Conservation (phyloP, 2,329 filamentous ascomycete species). For the Rasamsonia emersonii region DNA sequence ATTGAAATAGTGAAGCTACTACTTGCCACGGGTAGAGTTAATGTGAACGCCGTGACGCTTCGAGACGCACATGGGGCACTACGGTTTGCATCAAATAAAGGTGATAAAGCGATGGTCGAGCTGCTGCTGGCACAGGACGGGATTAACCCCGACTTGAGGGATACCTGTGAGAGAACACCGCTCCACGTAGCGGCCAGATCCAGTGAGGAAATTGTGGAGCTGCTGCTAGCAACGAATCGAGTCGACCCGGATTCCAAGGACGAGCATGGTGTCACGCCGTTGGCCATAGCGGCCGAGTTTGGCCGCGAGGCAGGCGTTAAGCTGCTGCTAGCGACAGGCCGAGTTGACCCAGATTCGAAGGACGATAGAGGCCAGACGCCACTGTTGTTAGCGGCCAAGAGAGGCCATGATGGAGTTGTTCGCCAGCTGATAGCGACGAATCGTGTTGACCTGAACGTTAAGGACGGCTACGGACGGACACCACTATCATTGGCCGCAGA, state of each 20-base stretch:
- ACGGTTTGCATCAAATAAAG: neutral
- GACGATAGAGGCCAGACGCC: neutral
- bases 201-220: neutral
- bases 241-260: neutral
- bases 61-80: too few species aligned
- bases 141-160: neutral
- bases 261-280: neutral
- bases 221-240: neutral
- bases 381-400: neutral
- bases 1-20: too few species aligned
- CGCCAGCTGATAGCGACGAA: neutral
- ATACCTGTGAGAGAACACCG: neutral
- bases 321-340: neutral
- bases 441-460: neutral
- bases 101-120: neutral
- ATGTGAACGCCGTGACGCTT: too few species aligned
- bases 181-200: neutral
- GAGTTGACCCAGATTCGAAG: neutral
- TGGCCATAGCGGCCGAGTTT: neutral
- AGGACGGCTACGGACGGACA: neutral
- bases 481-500: too few species aligned
- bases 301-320: neutral
- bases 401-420: neutral
- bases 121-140: neutral
- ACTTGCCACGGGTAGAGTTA: neutral